Evolutionary conservation across 495 filamentous ascomycete genomes (phyloP), one percentile per base, ranked within the genome.

Genomic region (Penicillium subrubescens): DNA sequence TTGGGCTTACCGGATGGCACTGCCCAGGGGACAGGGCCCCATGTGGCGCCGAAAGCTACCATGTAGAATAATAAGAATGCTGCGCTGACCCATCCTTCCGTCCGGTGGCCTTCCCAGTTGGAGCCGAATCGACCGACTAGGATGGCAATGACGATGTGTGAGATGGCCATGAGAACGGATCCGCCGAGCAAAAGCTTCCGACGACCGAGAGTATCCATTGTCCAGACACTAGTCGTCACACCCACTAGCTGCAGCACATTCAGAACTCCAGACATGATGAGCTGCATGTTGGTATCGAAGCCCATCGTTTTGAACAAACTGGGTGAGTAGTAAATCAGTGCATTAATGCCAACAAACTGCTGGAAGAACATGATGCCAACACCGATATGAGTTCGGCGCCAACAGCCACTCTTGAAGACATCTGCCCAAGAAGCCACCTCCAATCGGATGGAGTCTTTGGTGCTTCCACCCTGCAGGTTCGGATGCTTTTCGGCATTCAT

Each of bases 281-380:
- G 75, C 57, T 84, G 83, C 83, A 86, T 86, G 43, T 76, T 75
- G 56, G 79, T 77, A 56, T 83, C 72, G 10, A 88, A 76, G 8
- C 86, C 86, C 78, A 88, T 84, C 0, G 81, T 84, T n/a, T 77
- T 65, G 63, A 88, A 89, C 0, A 89, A 73, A 0, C 81, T 84
- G 0, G 86, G 86, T 0, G 77, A 79, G 69, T 87, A 88, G 71
- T 87, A 86, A n/a, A 83, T 81, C 0, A 83, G 63, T 7, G 81
- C 82, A 57, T 84, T 83, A 62, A 85, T 82, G 1, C 80, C 81
- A 0, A 80, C 76, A 35, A 83, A 84, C 71, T 83, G 80, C 63
- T 87, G 84, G 62, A 87, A 88, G 66, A 87, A 87, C 74, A 83
- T 83, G 6, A 87, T 64, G 10, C 79, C 78, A 17, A 81, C 66